Evolutionary conservation across 1,139 yeast genomes (phyloP), one percentile per base, ranked within the genome.

Genomic region (Nakaseomyces sp.): DNA sequence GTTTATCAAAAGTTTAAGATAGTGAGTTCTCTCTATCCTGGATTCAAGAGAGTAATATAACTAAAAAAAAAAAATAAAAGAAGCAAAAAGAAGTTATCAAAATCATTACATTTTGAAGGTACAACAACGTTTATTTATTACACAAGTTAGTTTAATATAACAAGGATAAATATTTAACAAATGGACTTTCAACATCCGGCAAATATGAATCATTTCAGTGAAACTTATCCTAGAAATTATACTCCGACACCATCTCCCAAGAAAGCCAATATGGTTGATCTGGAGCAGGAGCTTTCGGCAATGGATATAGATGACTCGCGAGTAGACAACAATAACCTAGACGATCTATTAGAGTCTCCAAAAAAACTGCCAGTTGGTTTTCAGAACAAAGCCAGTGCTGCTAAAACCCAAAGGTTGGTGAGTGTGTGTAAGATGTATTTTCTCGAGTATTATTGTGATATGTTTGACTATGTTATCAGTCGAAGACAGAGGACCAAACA

Each of bases 361-460:
- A 58, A 63, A 43, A 65, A 70, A 48, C 58, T 72, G 39, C 74
- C 74, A 41, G 68, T 68, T 38, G 82, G 77, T 29, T 78, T 79
- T 56, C 69, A 72, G 51, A 67, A 69, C 45, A 79, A 77, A 57
- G 81, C 88, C 10, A 76, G 79, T 49, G 74, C 77, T 40, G 81
- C 85, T 38, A 87, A 86, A 57, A 87, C 94, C 6, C 84, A 83
- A 60, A 73, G 99, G 48, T 69, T 87, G 50, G 94, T 93, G 4
- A 85, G 88, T 47, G 96, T 91, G 18, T 69, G 73, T 42, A 84
- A 79, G 53, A 71, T 79, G 68, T 84, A 84, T 67, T 91, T 93
- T 58, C 72, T 93, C 50, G 98, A 93, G 63, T 88, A 89, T 65
- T 93, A 93, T 65, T 89, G 96, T 66, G 98, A 91, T 60, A 81